A percentile compares a stretch with the other conserved stretches of the same genome.
phyloP scores from a whole-genome alignment of 305 asterid species.

The Fraxinus albicans region DNA sequence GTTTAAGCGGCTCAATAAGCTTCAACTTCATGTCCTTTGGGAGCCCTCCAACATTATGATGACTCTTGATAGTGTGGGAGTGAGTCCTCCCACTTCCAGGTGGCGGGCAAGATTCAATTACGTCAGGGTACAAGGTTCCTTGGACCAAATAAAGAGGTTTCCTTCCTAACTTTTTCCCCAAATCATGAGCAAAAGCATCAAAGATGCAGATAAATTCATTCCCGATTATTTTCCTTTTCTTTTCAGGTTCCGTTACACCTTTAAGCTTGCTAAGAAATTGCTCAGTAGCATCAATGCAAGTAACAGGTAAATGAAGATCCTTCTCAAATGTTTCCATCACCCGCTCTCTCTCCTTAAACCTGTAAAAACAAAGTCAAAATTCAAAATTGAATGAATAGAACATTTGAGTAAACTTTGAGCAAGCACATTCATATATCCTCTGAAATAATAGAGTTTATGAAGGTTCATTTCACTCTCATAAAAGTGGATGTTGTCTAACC shows the following conservation, averaged over 20 bases:
- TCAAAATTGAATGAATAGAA: not conserved
- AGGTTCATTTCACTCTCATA: not conserved
- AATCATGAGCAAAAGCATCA: slow-evolving; percentile 70
- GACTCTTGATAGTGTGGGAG: slow-evolving; percentile 97
- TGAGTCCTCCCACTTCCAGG: slow-evolving; percentile 96
- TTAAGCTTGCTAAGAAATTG: slow-evolving; percentile 83
- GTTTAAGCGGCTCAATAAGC: slow-evolving; percentile 96
- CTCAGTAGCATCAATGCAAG: slow-evolving; percentile 81
- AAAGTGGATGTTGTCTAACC: slow-evolving; percentile 37
- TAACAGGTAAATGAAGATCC: slow-evolving; percentile 90
- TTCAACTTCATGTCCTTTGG: slow-evolving; percentile 95
- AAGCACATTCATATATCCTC: not conserved
- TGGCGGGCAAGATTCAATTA: slow-evolving; percentile 97
- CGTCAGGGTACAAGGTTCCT: slow-evolving; percentile 97
- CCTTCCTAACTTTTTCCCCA: slow-evolving; percentile 67
- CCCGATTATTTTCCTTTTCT: slow-evolving; percentile 87
- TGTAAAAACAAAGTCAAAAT: slow-evolving; percentile 14
- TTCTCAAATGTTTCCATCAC: slow-evolving; percentile 85
- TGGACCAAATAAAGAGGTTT: slow-evolving; percentile 79
- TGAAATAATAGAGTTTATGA: not conserved
- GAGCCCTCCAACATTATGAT: slow-evolving; percentile 96
- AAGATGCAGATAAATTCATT: slow-evolving; percentile 76
- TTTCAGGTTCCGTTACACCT: slow-evolving; percentile 96
- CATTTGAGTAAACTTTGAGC: not conserved
- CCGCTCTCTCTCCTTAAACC: slow-evolving; percentile 80